Evolutionary conservation across 805 yeast genomes (phyloP).

Genomic region (Cyberlindnera japonica): DNA sequence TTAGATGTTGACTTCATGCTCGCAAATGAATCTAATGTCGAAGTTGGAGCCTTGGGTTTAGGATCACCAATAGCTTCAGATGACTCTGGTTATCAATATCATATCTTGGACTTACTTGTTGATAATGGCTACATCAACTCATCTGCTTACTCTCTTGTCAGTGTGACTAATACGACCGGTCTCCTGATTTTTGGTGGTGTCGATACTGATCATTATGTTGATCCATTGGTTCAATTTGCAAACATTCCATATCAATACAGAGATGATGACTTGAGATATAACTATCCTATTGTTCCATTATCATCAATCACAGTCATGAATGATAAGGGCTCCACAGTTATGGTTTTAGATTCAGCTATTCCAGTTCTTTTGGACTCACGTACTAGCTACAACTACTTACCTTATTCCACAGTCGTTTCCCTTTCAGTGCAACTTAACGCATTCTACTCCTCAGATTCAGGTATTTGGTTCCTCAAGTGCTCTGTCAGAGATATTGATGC

Average conservation of each 20-base stretch:
- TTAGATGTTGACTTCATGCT: slow-evolving; percentile 32
- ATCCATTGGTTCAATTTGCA: slow-evolving; percentile 46
- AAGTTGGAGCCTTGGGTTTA: slow-evolving; percentile 45
- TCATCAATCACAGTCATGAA: slow-evolving; percentile 40
- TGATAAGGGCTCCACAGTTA: slow-evolving; percentile 32
- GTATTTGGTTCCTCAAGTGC: slow-evolving; percentile 65
- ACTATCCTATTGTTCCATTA: slow-evolving; percentile 46
- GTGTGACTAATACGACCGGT: slow-evolving; percentile 26
- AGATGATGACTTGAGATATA: slow-evolving; percentile 24
- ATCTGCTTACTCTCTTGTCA: slow-evolving; percentile 43
- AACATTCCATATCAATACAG: slow-evolving; percentile 40
- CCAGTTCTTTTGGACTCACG: slow-evolving; percentile 63
- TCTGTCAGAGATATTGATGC: slow-evolving; percentile 46
- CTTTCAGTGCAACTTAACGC: slow-evolving; percentile 72
- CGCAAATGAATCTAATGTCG: slow-evolving; percentile 35
- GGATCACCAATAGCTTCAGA: slow-evolving; percentile 28
- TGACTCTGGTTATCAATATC: background rate
- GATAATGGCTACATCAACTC: slow-evolving; percentile 31
- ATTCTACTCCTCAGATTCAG: slow-evolving; percentile 42
- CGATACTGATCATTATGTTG: slow-evolving; percentile 42
- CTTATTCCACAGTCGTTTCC: slow-evolving; percentile 51
- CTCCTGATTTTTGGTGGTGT: slow-evolving; percentile 56
- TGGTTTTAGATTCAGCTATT: background rate
- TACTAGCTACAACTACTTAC: slow-evolving; percentile 45
- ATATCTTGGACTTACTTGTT: slow-evolving; percentile 34